A percentile compares a stretch with the other conserved stretches of the same genome.
phyloP scores from a whole-genome alignment of 352 stramenopile species.

The Phytophthora colocasiae region DNA sequence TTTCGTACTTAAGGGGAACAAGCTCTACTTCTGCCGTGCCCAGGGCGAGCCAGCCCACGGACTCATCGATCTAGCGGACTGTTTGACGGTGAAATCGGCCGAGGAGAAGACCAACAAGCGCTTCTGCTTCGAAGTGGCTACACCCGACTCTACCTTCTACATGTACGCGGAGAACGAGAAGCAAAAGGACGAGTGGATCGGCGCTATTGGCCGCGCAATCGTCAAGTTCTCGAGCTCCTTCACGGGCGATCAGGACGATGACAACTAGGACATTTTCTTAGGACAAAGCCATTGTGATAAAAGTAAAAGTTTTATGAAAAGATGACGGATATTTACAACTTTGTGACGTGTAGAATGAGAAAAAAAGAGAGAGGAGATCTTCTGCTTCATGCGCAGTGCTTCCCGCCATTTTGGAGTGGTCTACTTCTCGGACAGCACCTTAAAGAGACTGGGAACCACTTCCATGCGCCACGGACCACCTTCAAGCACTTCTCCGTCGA shows the following conservation, averaged over 20 bases:
- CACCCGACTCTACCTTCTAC: conserved; percentile 90
- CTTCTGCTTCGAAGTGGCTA: conserved; percentile 92
- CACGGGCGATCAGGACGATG: conserved; percentile 90
- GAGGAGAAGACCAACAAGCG: conserved; percentile 94
- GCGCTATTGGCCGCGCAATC: conserved; percentile 96
- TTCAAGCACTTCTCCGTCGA: conserved; percentile 78
- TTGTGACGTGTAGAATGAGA: conserved; percentile 25
- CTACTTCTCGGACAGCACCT: conserved; percentile 87
- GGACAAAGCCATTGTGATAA: conserved; percentile 1
- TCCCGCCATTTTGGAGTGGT: conserved; percentile 8
- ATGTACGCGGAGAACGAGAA: conserved; percentile 93
- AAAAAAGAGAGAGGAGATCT: no score
- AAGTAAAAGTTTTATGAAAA: no score
- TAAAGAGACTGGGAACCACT: conserved; percentile 87
- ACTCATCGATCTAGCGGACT: conserved; percentile 91
- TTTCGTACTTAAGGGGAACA: conserved; percentile 93
- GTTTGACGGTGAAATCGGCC: conserved; percentile 91
- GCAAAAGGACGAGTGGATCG: conserved; percentile 95
- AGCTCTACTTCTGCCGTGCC: conserved; percentile 89
- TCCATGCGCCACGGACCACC: conserved; percentile 84
- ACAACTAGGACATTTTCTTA: conserved; percentile 27
- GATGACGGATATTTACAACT: conserved; percentile 41
- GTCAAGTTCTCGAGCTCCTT: conserved; percentile 98
- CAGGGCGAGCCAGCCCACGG: conserved; percentile 84
- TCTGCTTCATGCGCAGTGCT: conserved; percentile 33